A percentile compares a stretch with the other conserved stretches of the same genome.
phyloP scores from a whole-genome alignment of 768 basidiomycete species.

The Hortiboletus campestris region DNA sequence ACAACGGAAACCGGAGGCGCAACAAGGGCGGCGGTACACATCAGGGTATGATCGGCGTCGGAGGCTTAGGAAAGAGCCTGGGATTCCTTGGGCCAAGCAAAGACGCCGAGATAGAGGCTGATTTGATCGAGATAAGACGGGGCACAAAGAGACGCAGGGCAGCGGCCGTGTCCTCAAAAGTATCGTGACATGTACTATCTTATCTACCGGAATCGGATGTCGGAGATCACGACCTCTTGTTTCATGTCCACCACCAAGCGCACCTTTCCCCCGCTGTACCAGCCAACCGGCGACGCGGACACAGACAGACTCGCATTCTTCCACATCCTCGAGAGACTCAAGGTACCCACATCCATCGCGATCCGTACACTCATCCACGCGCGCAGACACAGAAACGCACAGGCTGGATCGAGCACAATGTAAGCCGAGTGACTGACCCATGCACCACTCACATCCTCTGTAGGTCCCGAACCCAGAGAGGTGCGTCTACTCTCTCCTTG shows the following conservation, averaged over 20 bases:
- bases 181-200: conserved; percentile 30
- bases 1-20: conserved; percentile 40
- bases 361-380: not conserved
- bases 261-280: conserved; percentile 60
- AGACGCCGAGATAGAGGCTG: conserved; percentile 70
- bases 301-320: conserved; percentile 84
- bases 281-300: conserved; percentile 47
- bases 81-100: conserved; percentile 53
- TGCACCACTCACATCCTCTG: conserved; percentile 2
- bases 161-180: conserved; percentile 31
- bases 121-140: conserved; percentile 75
- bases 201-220: conserved; percentile 28
- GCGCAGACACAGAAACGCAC: conserved; percentile 89
- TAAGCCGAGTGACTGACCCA: too few relatives aligned
- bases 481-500: conserved; percentile 34
- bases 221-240: conserved; percentile 14
- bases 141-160: conserved; percentile 58
- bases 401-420: too few relatives aligned
- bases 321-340: conserved; percentile 84
- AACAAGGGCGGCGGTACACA: conserved; percentile 55
- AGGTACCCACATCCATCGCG: conserved; percentile 48
- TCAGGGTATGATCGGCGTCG: conserved; percentile 52
- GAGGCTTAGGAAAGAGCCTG: conserved; percentile 75
- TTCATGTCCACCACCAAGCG: conserved; percentile 24
- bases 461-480: conserved; percentile 86